Evolutionary conservation across 768 basidiomycete species (phyloP), one percentile per base, ranked within the genome.

Genomic region (Lactarius deliciosus): DNA sequence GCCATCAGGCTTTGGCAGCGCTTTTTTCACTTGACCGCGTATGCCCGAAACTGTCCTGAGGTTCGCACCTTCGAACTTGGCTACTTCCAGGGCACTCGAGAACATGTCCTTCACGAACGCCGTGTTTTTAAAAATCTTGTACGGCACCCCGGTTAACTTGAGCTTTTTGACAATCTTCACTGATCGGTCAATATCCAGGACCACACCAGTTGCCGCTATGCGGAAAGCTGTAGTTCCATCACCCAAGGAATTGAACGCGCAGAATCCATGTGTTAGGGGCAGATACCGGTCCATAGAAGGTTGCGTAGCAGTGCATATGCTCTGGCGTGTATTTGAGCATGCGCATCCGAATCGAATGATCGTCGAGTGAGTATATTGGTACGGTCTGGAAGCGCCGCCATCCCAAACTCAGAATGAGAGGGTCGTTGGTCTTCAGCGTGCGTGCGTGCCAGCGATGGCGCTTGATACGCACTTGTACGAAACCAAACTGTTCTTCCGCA

Each of bases 251-350:
- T 95, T 98, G 84, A 99, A 98, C 2, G 96, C 91, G 76, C 97
- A 98, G 79, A 99, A 96, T 38, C 96, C 95, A n/a, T 0, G 94
- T 97, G 77, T 97, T 97, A 25, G 96, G 96, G 0, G 92, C 80
- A 2, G 94, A 81, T 25, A 94, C 88, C 8, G 97, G 96, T 0
- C 94, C 96, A 74, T 96, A 99, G 77, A 98, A 97, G 2, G 96
- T 97, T 2, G 96, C 96, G 74, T 90, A 96, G 74, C 97, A 99
- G 75, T 99, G 97, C 97, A 96, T 98, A 74, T 99, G 97, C 78
- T 99, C 97, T 0, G 97, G 97, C 0, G 97, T 98, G 75, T 99
- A 99, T 79, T 99, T 99, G 79, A 99, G 90, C 90, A 98, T 92
- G 41, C 97, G 93, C 89, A 98, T 97, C 20, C 97, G 91, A 71